These are phyloP conservation scores for Omphalea diandra DNA, from an alignment of 441 rosid genomes.

Conservation along the genomic window DNA sequence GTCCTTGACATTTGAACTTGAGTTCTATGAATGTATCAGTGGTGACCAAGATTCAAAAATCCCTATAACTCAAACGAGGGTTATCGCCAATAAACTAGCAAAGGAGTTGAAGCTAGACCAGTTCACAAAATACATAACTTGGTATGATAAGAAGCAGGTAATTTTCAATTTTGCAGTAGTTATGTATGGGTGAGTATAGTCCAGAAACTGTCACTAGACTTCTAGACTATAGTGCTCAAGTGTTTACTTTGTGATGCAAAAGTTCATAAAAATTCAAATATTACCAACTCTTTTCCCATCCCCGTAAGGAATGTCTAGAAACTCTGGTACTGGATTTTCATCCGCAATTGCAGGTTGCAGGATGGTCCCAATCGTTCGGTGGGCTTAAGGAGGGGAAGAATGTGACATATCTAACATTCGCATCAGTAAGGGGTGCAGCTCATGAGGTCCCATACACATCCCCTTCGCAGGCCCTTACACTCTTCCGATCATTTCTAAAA, in stretches of 20 bases:
- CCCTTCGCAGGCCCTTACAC: conserved; percentile 31
- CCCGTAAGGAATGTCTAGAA: too few relatives aligned
- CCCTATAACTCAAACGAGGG: conserved; percentile 41
- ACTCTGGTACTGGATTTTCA: too few relatives aligned
- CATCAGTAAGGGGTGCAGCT: conserved; percentile 35
- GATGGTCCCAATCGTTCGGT: conserved; percentile 41
- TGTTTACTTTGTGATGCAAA: too few relatives aligned
- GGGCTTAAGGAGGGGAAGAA: conserved; percentile 20
- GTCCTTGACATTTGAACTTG: too few relatives aligned
- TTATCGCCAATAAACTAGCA: conserved; percentile 37
- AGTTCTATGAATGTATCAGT: conserved; percentile 6
- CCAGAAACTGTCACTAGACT: too few relatives aligned
- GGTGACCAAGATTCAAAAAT: conserved; percentile 43
- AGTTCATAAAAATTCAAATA: too few relatives aligned
- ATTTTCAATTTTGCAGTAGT: neutral
- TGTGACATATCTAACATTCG: conserved; percentile 26
- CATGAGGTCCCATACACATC: conserved; percentile 32
- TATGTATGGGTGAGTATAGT: too few relatives aligned
- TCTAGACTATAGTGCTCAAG: too few relatives aligned
- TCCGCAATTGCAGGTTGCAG: conserved; percentile 29
- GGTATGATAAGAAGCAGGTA: conserved; percentile 41
- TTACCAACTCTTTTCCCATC: too few relatives aligned
- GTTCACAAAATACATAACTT: conserved; percentile 25
- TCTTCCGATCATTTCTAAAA: conserved; percentile 33
- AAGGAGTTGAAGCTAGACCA: conserved; percentile 30